These are phyloP conservation scores for Leishmania lainsoni DNA, from an alignment of 208 protist species.

Conservation along the genomic window DNA sequence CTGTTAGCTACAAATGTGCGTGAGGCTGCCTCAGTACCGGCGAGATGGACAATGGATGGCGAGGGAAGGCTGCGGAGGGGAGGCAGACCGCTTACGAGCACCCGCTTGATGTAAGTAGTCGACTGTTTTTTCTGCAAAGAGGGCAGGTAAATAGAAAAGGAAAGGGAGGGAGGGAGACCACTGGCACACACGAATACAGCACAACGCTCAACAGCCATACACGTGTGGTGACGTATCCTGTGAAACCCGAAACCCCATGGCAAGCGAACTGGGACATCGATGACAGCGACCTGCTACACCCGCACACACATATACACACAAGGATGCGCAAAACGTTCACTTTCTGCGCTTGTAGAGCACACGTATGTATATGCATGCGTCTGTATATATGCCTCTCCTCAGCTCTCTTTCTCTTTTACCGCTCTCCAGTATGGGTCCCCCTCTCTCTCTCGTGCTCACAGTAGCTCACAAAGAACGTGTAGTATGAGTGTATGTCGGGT, in stretches of 20 bases:
- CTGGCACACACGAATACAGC: neutral
- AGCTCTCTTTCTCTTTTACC: slow-evolving; percentile 2
- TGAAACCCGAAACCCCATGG: slow-evolving; percentile 1
- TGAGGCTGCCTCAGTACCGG: neutral
- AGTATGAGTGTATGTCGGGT: neutral
- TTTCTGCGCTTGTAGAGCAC: neutral
- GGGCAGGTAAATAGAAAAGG: neutral
- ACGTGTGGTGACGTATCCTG: neutral
- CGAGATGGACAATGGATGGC: neutral
- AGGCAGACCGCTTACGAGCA: neutral
- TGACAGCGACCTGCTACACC: neutral
- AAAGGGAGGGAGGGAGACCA: neutral
- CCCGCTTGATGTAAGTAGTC: slow-evolving; percentile 9
- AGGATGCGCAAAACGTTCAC: neutral
- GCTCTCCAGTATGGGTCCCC: neutral
- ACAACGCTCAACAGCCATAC: neutral
- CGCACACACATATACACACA: neutral
- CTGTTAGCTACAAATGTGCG: neutral
- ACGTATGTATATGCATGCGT: neutral
- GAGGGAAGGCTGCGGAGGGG: neutral
- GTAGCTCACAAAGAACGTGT: neutral
- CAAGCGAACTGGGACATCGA: neutral
- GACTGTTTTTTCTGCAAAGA: neutral
- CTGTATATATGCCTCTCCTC: neutral
- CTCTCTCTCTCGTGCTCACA: neutral